Evolutionary conservation across 306 rosid genomes (phyloP), one percentile per base, ranked within the genome.

Genomic region (Dryas octopetala): DNA sequence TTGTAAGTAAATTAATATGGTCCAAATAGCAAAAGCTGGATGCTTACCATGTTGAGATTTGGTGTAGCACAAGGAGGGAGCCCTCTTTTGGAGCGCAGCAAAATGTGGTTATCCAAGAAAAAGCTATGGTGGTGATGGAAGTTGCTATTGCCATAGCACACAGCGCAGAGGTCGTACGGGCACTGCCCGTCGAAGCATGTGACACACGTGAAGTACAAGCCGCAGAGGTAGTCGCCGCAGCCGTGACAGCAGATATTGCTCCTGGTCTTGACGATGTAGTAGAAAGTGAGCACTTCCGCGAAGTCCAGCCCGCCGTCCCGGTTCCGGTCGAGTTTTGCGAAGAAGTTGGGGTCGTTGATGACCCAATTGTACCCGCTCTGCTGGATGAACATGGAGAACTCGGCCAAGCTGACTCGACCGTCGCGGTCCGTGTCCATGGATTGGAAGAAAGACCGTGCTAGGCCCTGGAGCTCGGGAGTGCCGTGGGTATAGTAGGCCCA

Each of bases 81-180:
- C 32, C 80, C 73, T 66, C 80, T 9, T 60, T 76, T 76, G 74
- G 80, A 66, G 4, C 52, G 68, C 9, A 76, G 49, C 68, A 76
- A 58, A 0, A 67, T 50, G n/a, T 55, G 66, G 47, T 32, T 76
- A 16, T 76, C 74, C 48, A 76, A 53, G 59, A 76, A 76, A n/a
- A 55, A 67, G 5, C 32, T 7, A 41, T 76, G 80, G 61, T 6
- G 51, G 59, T 76, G 80, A n/a, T 4, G 0, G 59, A 53, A 67
- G n/a, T 19, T 76, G 19, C 43, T 3, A 1, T 16, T 0, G 6
- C 50, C 6, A 2, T 76, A 76, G 59, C 68, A 73, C 51, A 17
- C 19, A 46, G 47, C 2, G 15, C 49, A 73, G 4, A 73, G 68
- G 60, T 73, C 68, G 38, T 32, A 32, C 38, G 38, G 38, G 2